These are phyloP conservation scores for Cercospora beticola DNA, from an alignment of 2,329 filamentous ascomycete genomes.

Conservation along the genomic window DNA sequence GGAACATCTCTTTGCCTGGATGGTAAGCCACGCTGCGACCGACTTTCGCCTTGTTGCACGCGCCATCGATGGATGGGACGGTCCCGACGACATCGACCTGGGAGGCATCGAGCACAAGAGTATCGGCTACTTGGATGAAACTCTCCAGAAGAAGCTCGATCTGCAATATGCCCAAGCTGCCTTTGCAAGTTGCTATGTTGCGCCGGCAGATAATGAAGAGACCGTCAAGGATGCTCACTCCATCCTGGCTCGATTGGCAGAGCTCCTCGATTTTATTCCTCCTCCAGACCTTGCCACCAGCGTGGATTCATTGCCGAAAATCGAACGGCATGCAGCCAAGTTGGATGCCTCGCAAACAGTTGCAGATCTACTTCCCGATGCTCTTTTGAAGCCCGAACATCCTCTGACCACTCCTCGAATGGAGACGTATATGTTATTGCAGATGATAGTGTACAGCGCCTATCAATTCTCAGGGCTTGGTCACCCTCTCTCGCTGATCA, in stretches of 20 bases:
- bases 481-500: conserved; percentile 43
- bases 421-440: conserved; percentile 59
- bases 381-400: conserved; percentile 60
- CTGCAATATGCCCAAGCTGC: conserved; percentile 66
- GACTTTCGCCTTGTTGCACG: conserved; percentile 64
- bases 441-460: conserved; percentile 58
- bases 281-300: conserved; percentile 49
- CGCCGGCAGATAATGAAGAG: conserved; percentile 59
- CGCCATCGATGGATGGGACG: conserved; percentile 70
- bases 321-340: conserved; percentile 40
- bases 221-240: conserved; percentile 61
- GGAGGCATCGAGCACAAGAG: conserved; percentile 54
- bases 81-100: conserved; percentile 68
- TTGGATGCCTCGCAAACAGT: conserved; percentile 36
- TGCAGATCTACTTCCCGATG: conserved; percentile 41
- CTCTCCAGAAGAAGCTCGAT: conserved; percentile 60
- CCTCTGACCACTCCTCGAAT: conserved; percentile 62
- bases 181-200: conserved; percentile 66
- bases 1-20: conserved; percentile 69
- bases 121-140: conserved; percentile 59
- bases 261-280: conserved; percentile 60
- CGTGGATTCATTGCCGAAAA: conserved; percentile 45
- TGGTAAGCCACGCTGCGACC: conserved; percentile 58
- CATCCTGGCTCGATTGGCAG: conserved; percentile 60
- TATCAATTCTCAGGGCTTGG: conserved; percentile 46